Evolutionary conservation across 202 grass and related monocot species (phyloP).

Genomic region (Dendrocalamus latiflorus): DNA sequence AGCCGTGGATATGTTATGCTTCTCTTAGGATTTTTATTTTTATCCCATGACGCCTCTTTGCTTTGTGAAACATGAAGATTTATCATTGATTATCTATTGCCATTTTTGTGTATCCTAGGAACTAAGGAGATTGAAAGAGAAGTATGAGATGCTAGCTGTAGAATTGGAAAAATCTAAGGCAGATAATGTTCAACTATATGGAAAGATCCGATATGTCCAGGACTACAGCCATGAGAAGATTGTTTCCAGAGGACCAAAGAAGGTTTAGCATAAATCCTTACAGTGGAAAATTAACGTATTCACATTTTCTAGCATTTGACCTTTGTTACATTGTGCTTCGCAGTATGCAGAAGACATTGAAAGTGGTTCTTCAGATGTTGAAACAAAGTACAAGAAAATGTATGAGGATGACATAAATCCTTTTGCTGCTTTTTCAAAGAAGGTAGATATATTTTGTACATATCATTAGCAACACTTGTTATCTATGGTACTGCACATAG

Average conservation of each 20-base stretch:
- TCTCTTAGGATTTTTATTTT: not conserved
- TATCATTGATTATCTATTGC: constrained; percentile 19
- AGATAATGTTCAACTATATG: constrained; percentile 97
- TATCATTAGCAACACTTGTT: not conserved
- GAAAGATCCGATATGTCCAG: constrained; percentile 95
- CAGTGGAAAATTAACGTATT: not conserved
- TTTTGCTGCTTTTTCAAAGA: constrained; percentile 99
- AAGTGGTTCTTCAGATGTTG: constrained; percentile 96
- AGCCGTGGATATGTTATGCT: constrained; percentile 9
- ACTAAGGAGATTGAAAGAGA: constrained; percentile 91
- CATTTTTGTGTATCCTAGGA: constrained; percentile 48
- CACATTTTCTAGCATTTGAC: constrained; percentile 28
- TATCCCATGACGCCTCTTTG: not conserved
- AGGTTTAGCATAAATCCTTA: constrained; percentile 43
- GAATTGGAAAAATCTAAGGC: constrained; percentile 97
- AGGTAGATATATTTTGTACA: constrained; percentile 48
- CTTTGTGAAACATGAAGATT: not conserved
- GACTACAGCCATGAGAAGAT: constrained; percentile 97
- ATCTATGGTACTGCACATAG: no score
- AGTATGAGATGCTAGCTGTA: constrained; percentile 74
- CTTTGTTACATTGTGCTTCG: constrained; percentile 10
- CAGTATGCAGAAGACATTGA: constrained; percentile 98
- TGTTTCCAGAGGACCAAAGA: constrained; percentile 96
- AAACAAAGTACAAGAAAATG: constrained; percentile 98
- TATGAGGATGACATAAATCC: constrained; percentile 99